Evolutionary conservation across 1,284 basidiomycete species (phyloP).

Genomic region (Hemileia vastatrix): DNA sequence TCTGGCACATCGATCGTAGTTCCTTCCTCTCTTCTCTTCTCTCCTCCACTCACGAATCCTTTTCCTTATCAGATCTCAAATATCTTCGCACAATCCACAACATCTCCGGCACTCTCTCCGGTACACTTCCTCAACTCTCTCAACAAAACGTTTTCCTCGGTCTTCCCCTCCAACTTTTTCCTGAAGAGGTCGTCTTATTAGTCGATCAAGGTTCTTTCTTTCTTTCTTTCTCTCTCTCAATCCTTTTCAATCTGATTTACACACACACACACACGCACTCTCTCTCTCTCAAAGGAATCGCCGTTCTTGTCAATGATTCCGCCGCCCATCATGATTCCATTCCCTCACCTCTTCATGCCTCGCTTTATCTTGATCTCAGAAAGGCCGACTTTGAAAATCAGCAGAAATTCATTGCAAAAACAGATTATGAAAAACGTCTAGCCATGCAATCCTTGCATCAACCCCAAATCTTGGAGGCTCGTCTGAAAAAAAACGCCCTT

Average conservation of each 20-base stretch:
- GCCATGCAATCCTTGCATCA: slow-evolving; percentile 12
- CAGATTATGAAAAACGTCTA: slow-evolving; percentile 40
- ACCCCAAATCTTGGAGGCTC: slow-evolving; percentile 13
- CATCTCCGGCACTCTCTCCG: slow-evolving; percentile 73
- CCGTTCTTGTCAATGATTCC: slow-evolving; percentile 66
- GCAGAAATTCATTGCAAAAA: slow-evolving; percentile 51
- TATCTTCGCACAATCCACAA: slow-evolving; percentile 65
- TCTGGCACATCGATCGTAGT: too few relatives aligned
- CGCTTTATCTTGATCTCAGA: too few relatives aligned
- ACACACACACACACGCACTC: too few relatives aligned
- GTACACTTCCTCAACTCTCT: slow-evolving; percentile 84
- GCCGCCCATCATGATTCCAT: slow-evolving; percentile 57
- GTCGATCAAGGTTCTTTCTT: slow-evolving; percentile 59
- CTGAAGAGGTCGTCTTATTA: slow-evolving; percentile 82
- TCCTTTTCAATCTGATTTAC: too few relatives aligned
- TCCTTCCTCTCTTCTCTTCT: too few relatives aligned
- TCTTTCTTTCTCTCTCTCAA: background rate
- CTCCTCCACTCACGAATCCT: too few relatives aligned
- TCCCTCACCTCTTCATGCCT: too few relatives aligned
- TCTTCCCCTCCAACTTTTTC: slow-evolving; percentile 71
- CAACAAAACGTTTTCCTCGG: slow-evolving; percentile 97
- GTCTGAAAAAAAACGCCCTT: slow-evolving; percentile 1
- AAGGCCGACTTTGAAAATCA: slow-evolving; percentile 36
- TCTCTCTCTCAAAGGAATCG: slow-evolving; percentile 53
- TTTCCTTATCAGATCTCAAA: slow-evolving; percentile 77